phyloP scores from a whole-genome alignment of 805 yeast genomes.

The Metschnikowia santaceciliae region DNA sequence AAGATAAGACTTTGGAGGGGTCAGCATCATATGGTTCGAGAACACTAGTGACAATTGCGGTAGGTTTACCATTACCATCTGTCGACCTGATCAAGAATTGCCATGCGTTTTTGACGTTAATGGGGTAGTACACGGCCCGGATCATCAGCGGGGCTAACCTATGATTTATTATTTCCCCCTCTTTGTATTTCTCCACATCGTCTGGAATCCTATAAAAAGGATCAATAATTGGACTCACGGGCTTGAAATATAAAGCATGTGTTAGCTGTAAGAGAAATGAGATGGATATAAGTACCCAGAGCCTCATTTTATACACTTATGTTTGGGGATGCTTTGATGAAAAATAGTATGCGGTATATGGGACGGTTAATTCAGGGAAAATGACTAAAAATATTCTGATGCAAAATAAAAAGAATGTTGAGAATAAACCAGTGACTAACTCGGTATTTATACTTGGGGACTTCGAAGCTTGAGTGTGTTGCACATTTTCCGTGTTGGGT shows the following conservation, averaged over 20 bases:
- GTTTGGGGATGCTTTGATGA: neutral
- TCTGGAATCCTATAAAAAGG: conserved; percentile 10
- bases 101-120: conserved; percentile 16
- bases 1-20: conserved; percentile 19
- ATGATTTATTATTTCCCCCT: conserved; percentile 10
- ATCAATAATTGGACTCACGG: conserved; percentile 8
- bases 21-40: conserved; percentile 24
- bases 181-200: conserved; percentile 3
- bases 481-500: neutral
- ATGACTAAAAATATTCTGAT: neutral
- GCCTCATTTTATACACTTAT: neutral
- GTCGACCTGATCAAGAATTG: conserved; percentile 25
- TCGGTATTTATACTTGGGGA: neutral
- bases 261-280: neutral
- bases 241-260: neutral
- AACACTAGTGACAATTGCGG: conserved; percentile 21
- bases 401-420: neutral
- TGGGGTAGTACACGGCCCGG: conserved; percentile 8
- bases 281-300: neutral
- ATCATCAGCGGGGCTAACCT: conserved; percentile 9
- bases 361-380: neutral
- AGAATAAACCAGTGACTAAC: neutral
- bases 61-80: conserved; percentile 18
- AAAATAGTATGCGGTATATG: neutral
- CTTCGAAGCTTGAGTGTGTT: neutral